Percentiles rank a stretch among this genome's conserved stretches.
These are phyloP conservation scores for Botrytis pseudocinerea DNA, from an alignment of 2,329 filamentous ascomycete species.

Conservation along the genomic window DNA sequence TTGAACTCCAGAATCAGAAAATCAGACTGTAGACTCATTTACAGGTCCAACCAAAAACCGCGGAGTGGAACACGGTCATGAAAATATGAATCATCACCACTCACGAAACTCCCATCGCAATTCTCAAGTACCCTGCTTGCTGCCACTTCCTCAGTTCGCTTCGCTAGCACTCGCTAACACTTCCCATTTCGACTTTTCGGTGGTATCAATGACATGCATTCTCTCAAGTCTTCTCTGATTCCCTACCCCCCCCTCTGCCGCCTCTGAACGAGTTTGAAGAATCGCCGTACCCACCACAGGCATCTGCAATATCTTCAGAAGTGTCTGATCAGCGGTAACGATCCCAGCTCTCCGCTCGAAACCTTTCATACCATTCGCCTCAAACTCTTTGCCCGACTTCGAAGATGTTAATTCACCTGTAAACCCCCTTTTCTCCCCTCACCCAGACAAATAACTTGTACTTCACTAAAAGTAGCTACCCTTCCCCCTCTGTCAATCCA, in stretches of 20 bases:
- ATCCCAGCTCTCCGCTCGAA: background rate
- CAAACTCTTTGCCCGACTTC: background rate
- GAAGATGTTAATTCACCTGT: background rate
- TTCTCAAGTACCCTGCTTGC: no score
- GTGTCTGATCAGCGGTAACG: background rate
- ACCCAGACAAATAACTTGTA: background rate
- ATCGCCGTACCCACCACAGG: no score
- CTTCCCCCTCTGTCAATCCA: background rate
- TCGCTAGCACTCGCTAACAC: background rate
- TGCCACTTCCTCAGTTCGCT: background rate
- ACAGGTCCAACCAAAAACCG: background rate
- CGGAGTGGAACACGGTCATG: background rate
- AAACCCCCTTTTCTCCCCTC: accelerated
- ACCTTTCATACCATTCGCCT: background rate
- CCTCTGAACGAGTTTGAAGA: no score
- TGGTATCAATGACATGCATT: no score
- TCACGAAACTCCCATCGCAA: accelerated
- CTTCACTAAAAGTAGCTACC: background rate
- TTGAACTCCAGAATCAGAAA: no score
- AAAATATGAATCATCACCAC: background rate
- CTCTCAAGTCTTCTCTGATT: background rate
- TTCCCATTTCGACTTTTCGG: no score
- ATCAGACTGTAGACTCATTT: background rate
- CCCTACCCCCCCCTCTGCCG: accelerated
- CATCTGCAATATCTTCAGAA: no score